Conservation (phyloP, 2,329 filamentous ascomycete species). For the Neonectria coccinea region DNA sequence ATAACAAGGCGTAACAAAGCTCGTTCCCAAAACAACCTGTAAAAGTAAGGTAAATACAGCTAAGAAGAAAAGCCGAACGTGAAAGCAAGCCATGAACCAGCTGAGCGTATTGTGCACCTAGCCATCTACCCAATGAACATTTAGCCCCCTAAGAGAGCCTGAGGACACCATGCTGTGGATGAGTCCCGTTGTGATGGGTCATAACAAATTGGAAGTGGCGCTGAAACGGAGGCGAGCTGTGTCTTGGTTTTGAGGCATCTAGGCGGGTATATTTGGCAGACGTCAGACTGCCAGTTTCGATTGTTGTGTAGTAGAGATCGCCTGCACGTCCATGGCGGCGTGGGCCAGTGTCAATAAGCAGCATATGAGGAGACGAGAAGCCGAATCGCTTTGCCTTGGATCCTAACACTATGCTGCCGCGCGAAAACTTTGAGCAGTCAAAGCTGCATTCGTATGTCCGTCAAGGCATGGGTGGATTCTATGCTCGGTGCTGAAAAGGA, state of each 20-base stretch:
- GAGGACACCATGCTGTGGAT: not conserved
- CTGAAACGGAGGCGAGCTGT: not conserved
- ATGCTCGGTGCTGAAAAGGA: not conserved
- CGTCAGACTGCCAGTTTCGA: not conserved
- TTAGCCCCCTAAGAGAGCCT: not conserved
- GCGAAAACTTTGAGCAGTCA: not conserved
- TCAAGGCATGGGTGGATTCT: not conserved
- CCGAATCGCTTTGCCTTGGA: not conserved
- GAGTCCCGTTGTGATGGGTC: not conserved
- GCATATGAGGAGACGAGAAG: not conserved
- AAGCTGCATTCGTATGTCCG: not conserved
- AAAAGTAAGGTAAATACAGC: constrained; percentile 24
- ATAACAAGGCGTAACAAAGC: constrained; percentile 13
- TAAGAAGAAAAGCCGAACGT: constrained; percentile 15
- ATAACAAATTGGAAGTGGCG: not conserved
- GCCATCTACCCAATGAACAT: constrained; percentile 2
- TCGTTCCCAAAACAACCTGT: constrained; percentile 20
- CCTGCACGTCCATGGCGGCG: not conserved
- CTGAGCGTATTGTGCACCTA: not conserved
- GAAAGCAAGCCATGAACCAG: constrained; percentile 3
- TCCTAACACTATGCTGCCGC: not conserved
- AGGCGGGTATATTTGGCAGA: not conserved
- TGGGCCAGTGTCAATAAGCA: not conserved
- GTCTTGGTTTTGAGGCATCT: not conserved
- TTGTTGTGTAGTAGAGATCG: not conserved